These are phyloP conservation scores for Eucalyptus coolabah DNA, from an alignment of 345 rosid genomes.

Conservation along the genomic window DNA sequence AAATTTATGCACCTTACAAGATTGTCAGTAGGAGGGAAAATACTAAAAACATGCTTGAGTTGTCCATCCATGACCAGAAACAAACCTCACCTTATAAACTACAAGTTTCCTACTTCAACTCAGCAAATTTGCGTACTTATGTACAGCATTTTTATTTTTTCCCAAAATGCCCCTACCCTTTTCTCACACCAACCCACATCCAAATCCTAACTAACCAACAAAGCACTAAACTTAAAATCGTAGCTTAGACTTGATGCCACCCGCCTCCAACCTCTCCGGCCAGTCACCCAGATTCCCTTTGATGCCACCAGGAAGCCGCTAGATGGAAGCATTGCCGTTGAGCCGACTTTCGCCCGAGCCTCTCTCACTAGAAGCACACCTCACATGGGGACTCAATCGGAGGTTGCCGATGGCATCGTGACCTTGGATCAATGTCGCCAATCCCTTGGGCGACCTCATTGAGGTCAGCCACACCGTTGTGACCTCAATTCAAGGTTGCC, in stretches of 20 bases:
- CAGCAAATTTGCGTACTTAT: not conserved
- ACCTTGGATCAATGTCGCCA: fast-evolving
- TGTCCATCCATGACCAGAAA: not conserved
- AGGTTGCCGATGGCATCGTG: not conserved
- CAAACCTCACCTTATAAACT: not conserved
- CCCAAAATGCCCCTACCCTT: not conserved
- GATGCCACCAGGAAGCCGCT: not conserved
- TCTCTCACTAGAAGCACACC: not conserved
- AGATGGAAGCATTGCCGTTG: not conserved
- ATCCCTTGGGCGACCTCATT: not conserved
- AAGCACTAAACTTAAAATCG: not conserved
- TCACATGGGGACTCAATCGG: not conserved
- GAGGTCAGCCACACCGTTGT: not conserved
- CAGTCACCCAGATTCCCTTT: not conserved
- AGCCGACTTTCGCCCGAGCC: not conserved
- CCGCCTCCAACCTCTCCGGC: not conserved
- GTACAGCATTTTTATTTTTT: not conserved
- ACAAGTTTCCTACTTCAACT: not conserved
- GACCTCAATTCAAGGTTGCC: not conserved
- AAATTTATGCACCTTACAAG: not conserved
- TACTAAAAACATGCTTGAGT: not conserved
- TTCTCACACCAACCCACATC: not conserved
- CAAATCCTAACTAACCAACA: not conserved
- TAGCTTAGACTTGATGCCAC: not conserved
- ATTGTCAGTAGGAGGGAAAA: not conserved